phyloP scores from a whole-genome alignment of 108 stramenopile genomes.

The Epipyxis sp. region DNA sequence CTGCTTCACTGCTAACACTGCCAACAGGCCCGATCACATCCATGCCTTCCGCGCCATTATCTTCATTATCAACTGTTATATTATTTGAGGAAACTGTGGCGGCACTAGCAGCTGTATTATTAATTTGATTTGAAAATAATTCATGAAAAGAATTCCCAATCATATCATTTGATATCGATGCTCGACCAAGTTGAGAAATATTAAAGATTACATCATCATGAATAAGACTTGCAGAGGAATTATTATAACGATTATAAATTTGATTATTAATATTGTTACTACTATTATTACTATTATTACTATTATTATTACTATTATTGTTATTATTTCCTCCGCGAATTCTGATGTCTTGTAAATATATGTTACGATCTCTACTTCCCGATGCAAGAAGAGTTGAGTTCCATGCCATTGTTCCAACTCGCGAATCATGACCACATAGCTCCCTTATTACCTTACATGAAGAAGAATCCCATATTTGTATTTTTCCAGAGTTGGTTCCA shows the following conservation, averaged over 20 bases:
- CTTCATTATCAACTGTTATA: neutral
- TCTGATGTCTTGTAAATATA: constrained; percentile 84
- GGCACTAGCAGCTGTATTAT: neutral
- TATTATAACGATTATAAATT: too few species aligned
- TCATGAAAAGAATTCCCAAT: too few species aligned
- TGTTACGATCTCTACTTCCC: constrained; percentile 82
- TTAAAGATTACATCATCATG: too few species aligned
- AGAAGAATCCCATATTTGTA: constrained; percentile 87
- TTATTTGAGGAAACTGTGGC: neutral
- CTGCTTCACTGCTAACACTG: neutral
- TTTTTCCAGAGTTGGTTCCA: constrained; percentile 76
- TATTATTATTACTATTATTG: too few species aligned
- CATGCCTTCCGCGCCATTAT: neutral
- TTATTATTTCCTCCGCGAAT: too few species aligned
- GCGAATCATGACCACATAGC: constrained; percentile 76
- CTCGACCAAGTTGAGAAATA: neutral
- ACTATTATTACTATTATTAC: too few species aligned
- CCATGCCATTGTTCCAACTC: constrained; percentile 90
- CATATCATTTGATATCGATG: too few species aligned
- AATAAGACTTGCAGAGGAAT: too few species aligned
- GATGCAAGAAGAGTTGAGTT: constrained; percentile 75
- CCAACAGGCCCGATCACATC: neutral
- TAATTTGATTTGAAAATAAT: neutral
- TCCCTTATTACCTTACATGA: constrained; percentile 71
- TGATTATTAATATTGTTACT: too few species aligned